These are phyloP conservation scores for Crithidia fasciculata DNA, from an alignment of 208 protist genomes.

Conservation along the genomic window DNA sequence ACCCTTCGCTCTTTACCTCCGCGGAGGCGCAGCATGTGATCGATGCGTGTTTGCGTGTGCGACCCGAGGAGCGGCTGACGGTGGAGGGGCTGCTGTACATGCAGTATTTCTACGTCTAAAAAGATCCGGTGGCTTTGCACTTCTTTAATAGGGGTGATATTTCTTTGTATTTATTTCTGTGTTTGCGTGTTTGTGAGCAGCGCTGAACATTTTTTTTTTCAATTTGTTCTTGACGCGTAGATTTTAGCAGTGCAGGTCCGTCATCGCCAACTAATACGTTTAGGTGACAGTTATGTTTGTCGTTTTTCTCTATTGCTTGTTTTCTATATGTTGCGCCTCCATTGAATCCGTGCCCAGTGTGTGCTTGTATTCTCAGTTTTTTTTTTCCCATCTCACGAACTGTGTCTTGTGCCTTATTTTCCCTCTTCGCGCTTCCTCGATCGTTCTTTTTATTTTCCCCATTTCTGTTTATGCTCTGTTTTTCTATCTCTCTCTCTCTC, in stretches of 20 bases:
- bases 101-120: constrained; percentile 41
- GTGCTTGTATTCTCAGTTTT: not conserved
- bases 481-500: constrained; percentile 5
- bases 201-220: no score
- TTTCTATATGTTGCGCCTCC: no score
- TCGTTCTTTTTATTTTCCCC: constrained; percentile 15
- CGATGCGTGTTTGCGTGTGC: constrained; percentile 35
- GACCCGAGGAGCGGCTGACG: constrained; percentile 41
- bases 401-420: constrained; percentile 6
- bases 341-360: no score
- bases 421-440: not conserved
- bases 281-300: no score
- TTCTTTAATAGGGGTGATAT: no score
- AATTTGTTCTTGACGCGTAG: no score
- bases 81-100: constrained; percentile 60
- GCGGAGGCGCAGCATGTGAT: constrained; percentile 45
- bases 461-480: constrained; percentile 10
- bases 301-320: constrained; percentile 19
- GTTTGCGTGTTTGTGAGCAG: not conserved
- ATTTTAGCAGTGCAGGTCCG: no score
- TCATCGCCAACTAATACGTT: no score
- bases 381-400: not conserved
- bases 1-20: not conserved
- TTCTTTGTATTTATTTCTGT: constrained; percentile 2
- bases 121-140: no score